A percentile compares a stretch with the other conserved stretches of the same genome.
phyloP scores from a whole-genome alignment of 2,329 filamentous ascomycete species.

The Penicillium sp. region DNA sequence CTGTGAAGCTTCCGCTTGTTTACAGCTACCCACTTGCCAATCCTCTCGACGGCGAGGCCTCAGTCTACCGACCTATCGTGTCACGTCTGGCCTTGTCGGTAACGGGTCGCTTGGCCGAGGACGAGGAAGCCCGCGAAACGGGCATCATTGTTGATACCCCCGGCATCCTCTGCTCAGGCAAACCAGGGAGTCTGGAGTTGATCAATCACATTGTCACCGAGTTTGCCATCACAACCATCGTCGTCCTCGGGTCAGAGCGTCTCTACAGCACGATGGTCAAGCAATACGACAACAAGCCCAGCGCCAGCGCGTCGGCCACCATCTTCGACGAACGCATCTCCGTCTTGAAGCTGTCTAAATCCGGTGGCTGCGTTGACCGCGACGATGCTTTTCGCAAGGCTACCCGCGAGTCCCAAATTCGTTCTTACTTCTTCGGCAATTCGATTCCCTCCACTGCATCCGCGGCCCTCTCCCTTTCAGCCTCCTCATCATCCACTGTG shows the following conservation, averaged over 20 bases:
- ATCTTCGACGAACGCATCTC: conserved; percentile 67
- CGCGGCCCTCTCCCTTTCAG: conserved; percentile 38
- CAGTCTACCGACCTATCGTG: conserved; percentile 72
- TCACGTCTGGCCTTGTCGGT: conserved; percentile 78
- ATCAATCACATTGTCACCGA: conserved; percentile 78
- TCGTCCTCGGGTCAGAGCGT: conserved; percentile 78
- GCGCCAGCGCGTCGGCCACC: conserved; percentile 49
- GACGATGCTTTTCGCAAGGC: conserved; percentile 75
- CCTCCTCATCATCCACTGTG: conserved; percentile 56
- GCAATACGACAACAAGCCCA: conserved; percentile 62
- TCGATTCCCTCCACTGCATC: conserved; percentile 45
- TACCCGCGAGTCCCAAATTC: conserved; percentile 74
- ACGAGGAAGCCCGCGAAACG: conserved; percentile 68
- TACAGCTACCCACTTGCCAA: conserved; percentile 81
- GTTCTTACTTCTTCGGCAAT: conserved; percentile 93
- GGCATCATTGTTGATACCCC: conserved; percentile 88
- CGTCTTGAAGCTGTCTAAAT: conserved; percentile 79
- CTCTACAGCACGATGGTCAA: conserved; percentile 74
- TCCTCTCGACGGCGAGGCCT: conserved; percentile 69
- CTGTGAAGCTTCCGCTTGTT: conserved; percentile 88
- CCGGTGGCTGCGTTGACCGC: conserved; percentile 79
- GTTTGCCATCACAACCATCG: conserved; percentile 74
- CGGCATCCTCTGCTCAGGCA: conserved; percentile 67
- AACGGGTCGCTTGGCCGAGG: conserved; percentile 75
- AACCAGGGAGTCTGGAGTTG: conserved; percentile 69